Evolutionary conservation across 176 grass and related monocot genomes (phyloP).

Genomic region (Rhynchospora pubera): DNA sequence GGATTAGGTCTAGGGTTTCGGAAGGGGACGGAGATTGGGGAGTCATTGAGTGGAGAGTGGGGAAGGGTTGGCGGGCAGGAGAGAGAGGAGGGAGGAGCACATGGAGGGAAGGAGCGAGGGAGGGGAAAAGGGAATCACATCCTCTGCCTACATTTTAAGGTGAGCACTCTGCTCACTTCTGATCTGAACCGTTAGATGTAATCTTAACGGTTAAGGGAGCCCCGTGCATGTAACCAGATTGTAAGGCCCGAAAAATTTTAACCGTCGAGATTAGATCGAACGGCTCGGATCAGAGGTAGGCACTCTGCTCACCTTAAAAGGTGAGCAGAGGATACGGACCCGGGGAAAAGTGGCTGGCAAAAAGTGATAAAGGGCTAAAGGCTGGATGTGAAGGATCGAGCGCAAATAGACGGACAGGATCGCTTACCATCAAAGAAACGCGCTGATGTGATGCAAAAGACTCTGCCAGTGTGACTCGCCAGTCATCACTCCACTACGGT

Average conservation of each 20-base stretch:
- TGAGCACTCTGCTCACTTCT: not conserved
- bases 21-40: not conserved
- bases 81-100: not conserved
- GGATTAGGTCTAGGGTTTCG: constrained; percentile 47
- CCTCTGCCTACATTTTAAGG: not conserved
- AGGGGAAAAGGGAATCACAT: not conserved
- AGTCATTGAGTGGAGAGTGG: constrained; percentile 19
- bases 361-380: not conserved
- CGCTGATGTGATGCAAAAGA: not conserved
- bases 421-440: not conserved
- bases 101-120: constrained; percentile 34
- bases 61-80: constrained; percentile 21
- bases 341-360: not conserved
- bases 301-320: not conserved
- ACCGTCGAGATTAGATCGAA: too few relatives aligned
- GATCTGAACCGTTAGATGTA: too few relatives aligned
- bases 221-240: too few relatives aligned
- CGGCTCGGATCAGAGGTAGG: not conserved
- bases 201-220: too few relatives aligned
- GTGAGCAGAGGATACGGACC: too few relatives aligned
- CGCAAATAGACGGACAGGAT: not conserved
- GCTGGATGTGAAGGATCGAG: not conserved
- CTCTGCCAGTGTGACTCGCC: not conserved
- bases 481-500: not conserved
- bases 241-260: too few relatives aligned